phyloP scores from a whole-genome alignment of 352 stramenopile species.

The Phytophthora fragariae region DNA sequence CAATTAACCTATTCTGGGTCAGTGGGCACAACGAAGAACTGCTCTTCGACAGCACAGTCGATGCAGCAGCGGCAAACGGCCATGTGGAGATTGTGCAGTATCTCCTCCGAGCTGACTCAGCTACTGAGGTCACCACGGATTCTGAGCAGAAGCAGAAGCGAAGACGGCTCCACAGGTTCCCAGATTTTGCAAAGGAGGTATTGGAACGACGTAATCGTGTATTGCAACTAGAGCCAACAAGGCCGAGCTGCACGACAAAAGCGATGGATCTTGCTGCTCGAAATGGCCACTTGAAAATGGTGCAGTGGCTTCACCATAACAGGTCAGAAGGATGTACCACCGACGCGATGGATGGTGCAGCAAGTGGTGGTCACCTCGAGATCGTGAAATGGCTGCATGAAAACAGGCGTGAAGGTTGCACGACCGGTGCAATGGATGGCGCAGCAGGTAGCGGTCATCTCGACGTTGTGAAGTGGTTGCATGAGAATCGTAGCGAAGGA shows the following conservation, averaged over 20 bases:
- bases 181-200: background rate
- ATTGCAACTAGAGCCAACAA: background rate
- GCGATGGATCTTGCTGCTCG: background rate
- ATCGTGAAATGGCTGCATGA: background rate
- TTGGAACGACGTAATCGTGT: background rate
- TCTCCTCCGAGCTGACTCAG: background rate
- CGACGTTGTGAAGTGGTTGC: background rate
- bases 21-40: background rate
- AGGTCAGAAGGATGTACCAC: background rate
- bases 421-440: background rate
- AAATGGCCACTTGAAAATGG: background rate
- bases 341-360: background rate
- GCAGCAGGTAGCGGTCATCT: background rate
- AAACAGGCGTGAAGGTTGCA: background rate
- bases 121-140: background rate
- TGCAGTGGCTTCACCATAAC: background rate
- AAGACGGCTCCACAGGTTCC: background rate
- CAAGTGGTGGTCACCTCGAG: background rate
- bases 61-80: background rate
- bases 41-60: background rate
- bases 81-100: background rate
- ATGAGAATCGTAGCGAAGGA: background rate
- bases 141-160: background rate
- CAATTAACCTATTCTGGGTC: background rate
- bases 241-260: background rate